Evolutionary conservation across 1,139 yeast genomes (phyloP), one percentile per base, ranked within the genome.

Genomic region (Nadsonia commutata): DNA sequence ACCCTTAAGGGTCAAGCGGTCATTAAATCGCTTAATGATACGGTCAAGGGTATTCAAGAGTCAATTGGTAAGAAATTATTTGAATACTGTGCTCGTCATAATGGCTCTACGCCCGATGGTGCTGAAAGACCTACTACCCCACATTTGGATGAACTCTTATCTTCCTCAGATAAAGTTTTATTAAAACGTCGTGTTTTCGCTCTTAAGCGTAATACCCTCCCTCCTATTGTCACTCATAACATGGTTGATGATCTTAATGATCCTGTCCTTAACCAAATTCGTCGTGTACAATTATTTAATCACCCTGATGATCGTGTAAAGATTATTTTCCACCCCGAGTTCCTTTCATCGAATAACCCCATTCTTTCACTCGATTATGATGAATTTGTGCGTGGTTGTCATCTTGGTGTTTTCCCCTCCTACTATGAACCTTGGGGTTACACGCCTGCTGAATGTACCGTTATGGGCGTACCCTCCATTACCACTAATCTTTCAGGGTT

Each of bases 391-490:
- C 77, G 98, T 56, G 98, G 98, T 49, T 88, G 97, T 63, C 97
- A 90, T 64, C 70, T 90, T 66, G 98, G 98, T 61, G 95, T 90
- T 43, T 90, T 90, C 79, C 98, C 98, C 42, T 85, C 96, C 0
- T 90, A 90, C 65, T 90, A 90, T 59, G 98, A 90, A 65, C 98
- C 98, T 5, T 90, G 98, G 98, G 98, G 98, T 33, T 90, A 90
- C 64, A 90, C 98, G 4, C 98, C 98, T 9, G 97, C 97, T 9
- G 98, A 90, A 62, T 90, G 98, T 69, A 90, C 98, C 1, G 98
- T 90, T 33, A 90, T 90, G 98, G 98, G 98, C 48, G 94, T 90
- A 46, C 98, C 98, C 18, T 84, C 95, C n/a, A 84, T 90, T 57
- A 88, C 98, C 20, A 90, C 98, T 43, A 90, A 90, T 62, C 70